Percentiles rank a stretch among this genome's conserved stretches.
Evolutionary conservation across 2,329 filamentous ascomycete species (phyloP).

Genomic region (Beauveria sp.): DNA sequence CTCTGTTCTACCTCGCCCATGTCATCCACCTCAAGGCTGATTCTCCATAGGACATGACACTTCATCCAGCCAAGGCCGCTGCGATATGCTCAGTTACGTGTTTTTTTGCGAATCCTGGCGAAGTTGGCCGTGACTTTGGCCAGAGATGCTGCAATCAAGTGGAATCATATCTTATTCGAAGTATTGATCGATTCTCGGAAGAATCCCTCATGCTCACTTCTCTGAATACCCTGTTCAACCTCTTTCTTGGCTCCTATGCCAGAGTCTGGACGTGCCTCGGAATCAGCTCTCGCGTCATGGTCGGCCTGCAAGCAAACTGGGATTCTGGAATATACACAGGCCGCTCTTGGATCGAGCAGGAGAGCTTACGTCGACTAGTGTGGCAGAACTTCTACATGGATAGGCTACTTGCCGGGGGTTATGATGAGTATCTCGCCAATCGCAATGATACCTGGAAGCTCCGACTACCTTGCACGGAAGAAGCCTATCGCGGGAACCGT

Average conservation of each 20-base stretch:
- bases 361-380: slow-evolving; percentile 28
- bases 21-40: not conserved
- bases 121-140: slow-evolving; percentile 27
- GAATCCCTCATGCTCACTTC: slow-evolving; percentile 27
- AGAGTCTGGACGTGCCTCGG: slow-evolving; percentile 34
- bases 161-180: slow-evolving; percentile 32
- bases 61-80: slow-evolving; percentile 28
- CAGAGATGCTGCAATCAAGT: slow-evolving; percentile 31
- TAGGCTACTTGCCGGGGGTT: slow-evolving; percentile 30
- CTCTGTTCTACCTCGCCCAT: not conserved
- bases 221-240: slow-evolving; percentile 29
- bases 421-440: slow-evolving; percentile 32
- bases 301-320: slow-evolving; percentile 33
- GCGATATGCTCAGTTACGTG: slow-evolving; percentile 32
- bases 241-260: slow-evolving; percentile 28
- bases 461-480: slow-evolving; percentile 27
- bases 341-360: slow-evolving; percentile 27
- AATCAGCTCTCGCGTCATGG: slow-evolving; percentile 28
- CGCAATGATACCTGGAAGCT: slow-evolving; percentile 31
- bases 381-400: slow-evolving; percentile 34
- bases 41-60: slow-evolving; percentile 21
- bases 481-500: slow-evolving; percentile 24
- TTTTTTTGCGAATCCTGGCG: slow-evolving; percentile 27
- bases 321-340: slow-evolving; percentile 21
- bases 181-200: slow-evolving; percentile 31